Conservation (phyloP, 108 stramenopile genomes). For the Seminavis robusta region DNA sequence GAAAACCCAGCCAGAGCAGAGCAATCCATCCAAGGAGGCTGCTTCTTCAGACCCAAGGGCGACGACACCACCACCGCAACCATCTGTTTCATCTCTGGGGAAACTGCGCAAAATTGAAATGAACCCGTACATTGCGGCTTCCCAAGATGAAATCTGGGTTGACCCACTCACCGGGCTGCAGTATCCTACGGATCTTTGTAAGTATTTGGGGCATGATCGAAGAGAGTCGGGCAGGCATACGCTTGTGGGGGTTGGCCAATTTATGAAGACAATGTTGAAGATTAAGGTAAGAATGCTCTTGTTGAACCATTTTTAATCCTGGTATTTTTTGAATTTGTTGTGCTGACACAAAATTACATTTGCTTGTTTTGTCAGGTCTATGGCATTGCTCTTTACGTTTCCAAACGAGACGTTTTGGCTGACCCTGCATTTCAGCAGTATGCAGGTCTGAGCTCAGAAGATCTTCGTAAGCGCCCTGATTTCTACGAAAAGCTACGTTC, state of each 20-base stretch:
- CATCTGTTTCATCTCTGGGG: conserved; percentile 3
- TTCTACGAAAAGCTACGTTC: conserved; percentile 67
- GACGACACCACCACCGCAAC: conserved; percentile 3
- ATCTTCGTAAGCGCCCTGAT: conserved; percentile 58
- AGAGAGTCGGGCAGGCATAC: conserved; percentile 77
- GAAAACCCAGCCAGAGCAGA: neutral
- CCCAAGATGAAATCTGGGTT: conserved; percentile 65
- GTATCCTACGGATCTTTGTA: conserved; percentile 67
- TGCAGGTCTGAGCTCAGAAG: conserved; percentile 59
- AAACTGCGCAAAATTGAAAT: conserved; percentile 45
- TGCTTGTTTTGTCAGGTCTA: conserved; percentile 59
- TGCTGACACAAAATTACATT: neutral
- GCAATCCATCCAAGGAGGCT: neutral
- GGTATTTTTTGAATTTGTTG: neutral
- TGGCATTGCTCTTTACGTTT: conserved; percentile 79
- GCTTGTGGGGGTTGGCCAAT: conserved; percentile 82
- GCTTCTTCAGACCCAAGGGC: neutral
- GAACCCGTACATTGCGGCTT: conserved; percentile 72
- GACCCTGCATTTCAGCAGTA: conserved; percentile 62
- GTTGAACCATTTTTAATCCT: too few species aligned
- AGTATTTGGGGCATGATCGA: conserved; percentile 67
- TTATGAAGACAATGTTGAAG: conserved; percentile 69
- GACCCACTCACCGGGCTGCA: conserved; percentile 71
- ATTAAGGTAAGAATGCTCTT: conserved; percentile 82
- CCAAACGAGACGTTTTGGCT: conserved; percentile 74